Base-by-base conservation (phyloP, 176 grass and related monocot genomes). In the Aechmea fasciata region DNA sequence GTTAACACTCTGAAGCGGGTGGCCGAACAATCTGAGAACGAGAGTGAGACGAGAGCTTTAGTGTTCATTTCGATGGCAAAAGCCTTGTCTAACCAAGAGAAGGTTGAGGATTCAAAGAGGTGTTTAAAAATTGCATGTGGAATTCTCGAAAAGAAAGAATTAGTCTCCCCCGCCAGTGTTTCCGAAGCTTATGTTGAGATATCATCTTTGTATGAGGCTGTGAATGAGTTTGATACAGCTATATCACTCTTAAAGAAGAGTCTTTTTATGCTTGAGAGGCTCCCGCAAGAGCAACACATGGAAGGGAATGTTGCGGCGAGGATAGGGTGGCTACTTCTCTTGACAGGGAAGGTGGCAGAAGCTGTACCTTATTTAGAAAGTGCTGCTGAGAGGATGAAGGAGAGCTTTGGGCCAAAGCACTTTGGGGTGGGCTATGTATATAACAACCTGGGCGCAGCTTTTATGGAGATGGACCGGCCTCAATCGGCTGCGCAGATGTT, bases 401-500 rank as follows among this genome's bases (percentile, higher is more conserved):
- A 85, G 54, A 92, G 82, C 62, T 97, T 90, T 69, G 94, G 94
- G 48, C 89, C 82, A 0, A 92, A 90, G 51, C 89, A 92, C 65
- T 97, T 83, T 50, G 86, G 86, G 1, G 93, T 92, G 61, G 93
- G 93, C 1, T 92, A 92, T 77, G 74, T 97, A 11, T 97, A 87
- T 52, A 90, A 97, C 76, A 92, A 97, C 74, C 78, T 92, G 74
- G 89, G 89, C 51, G 83, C 86, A 73, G 93, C 94, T 0, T 97
- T 90, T 63, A 85, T 87, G 89, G 89, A 97, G 82, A 87, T 97
- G 75, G 89, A 87, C 23, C 79, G 89, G 25, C 83, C 74, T 10
- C 86, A 97, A 29, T 83, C 86, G 55, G 86, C 89, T 65, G 89
- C 89, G 1, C 89, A 97, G 77, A 97, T 92, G 94, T 92, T 92